Percentiles rank a stretch among this genome's conserved stretches.
Conservation (phyloP, 805 yeast genomes). For the Candida verbasci region DNA sequence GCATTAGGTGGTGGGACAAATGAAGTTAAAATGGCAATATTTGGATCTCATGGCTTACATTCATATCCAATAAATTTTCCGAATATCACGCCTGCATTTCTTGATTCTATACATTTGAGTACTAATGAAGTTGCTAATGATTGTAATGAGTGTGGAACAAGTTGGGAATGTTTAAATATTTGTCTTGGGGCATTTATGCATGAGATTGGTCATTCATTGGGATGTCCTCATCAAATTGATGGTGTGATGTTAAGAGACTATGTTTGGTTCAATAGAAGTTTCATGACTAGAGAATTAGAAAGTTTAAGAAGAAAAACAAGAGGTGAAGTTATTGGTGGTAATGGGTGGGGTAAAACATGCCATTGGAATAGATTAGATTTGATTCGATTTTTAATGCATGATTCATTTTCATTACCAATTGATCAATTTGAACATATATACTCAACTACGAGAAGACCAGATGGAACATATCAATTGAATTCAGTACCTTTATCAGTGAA, state of each 20-base stretch:
- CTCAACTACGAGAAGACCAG: conserved; percentile 24
- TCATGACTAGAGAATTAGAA: conserved; percentile 63
- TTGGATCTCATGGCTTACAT: conserved; percentile 89
- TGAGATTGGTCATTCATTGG: conserved; percentile 87
- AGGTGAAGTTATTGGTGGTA: conserved; percentile 39
- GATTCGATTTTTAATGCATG: conserved; percentile 75
- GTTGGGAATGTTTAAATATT: conserved; percentile 85
- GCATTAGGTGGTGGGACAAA: conserved; percentile 89
- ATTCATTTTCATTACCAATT: conserved; percentile 65
- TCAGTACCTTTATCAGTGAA: conserved; percentile 21
- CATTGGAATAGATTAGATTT: conserved; percentile 85
- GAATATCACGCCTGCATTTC: conserved; percentile 59
- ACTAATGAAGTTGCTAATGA: conserved; percentile 85
- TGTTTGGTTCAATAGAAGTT: conserved; percentile 73
- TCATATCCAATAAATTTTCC: conserved; percentile 90
- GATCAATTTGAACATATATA: conserved; percentile 45
- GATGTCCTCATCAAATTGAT: conserved; percentile 85
- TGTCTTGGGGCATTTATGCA: conserved; percentile 94
- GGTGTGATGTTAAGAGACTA: conserved; percentile 93
- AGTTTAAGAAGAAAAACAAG: conserved; percentile 48
- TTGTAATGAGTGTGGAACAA: conserved; percentile 72
- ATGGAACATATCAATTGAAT: conserved; percentile 12
- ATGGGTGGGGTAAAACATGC: conserved; percentile 57
- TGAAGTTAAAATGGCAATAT: conserved; percentile 73
- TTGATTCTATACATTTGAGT: conserved; percentile 65